Evolutionary conservation across 306 rosid species (phyloP).

Genomic region (Medicago ruthenica): DNA sequence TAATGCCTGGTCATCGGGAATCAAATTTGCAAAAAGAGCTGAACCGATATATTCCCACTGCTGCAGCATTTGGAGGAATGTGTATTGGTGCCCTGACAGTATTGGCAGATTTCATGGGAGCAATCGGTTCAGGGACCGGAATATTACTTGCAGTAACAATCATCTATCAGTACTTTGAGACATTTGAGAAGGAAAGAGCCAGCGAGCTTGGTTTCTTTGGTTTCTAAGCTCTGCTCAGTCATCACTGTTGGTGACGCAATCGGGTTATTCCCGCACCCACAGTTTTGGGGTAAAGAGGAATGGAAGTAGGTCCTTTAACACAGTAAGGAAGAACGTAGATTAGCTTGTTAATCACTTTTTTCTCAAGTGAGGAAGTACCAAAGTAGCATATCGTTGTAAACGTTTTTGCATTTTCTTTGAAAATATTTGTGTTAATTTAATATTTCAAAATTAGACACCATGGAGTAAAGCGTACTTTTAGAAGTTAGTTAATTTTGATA

Average conservation of each 20-base stretch:
- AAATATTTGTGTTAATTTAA: slow-evolving; percentile 32
- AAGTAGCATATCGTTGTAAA: slow-evolving; percentile 28
- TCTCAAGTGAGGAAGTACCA: slow-evolving; percentile 23
- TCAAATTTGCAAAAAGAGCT: slow-evolving; percentile 88
- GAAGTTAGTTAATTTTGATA: not conserved
- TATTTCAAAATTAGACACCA: not conserved
- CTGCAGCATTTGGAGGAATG: slow-evolving; percentile 92
- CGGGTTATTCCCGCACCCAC: slow-evolving; percentile 36
- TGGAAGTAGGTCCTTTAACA: slow-evolving; percentile 53
- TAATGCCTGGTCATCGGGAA: slow-evolving; percentile 95
- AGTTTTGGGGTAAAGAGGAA: slow-evolving; percentile 57
- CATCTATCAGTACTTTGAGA: slow-evolving; percentile 90
- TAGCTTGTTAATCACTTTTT: slow-evolving; percentile 45
- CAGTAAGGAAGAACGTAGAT: slow-evolving; percentile 45
- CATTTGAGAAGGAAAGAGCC: slow-evolving; percentile 89
- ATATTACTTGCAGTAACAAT: slow-evolving; percentile 90
- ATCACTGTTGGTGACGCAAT: slow-evolving; percentile 39
- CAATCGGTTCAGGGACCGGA: slow-evolving; percentile 93
- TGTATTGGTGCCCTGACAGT: slow-evolving; percentile 93
- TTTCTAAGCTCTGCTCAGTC: slow-evolving; percentile 50
- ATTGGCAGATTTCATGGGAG: slow-evolving; percentile 95
- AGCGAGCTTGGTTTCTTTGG: slow-evolving; percentile 94
- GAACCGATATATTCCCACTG: slow-evolving; percentile 90
- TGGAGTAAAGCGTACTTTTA: not conserved
- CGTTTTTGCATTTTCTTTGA: slow-evolving; percentile 24